phyloP scores from a whole-genome alignment of 495 filamentous ascomycete species.

The Penicillium cinerascens region DNA sequence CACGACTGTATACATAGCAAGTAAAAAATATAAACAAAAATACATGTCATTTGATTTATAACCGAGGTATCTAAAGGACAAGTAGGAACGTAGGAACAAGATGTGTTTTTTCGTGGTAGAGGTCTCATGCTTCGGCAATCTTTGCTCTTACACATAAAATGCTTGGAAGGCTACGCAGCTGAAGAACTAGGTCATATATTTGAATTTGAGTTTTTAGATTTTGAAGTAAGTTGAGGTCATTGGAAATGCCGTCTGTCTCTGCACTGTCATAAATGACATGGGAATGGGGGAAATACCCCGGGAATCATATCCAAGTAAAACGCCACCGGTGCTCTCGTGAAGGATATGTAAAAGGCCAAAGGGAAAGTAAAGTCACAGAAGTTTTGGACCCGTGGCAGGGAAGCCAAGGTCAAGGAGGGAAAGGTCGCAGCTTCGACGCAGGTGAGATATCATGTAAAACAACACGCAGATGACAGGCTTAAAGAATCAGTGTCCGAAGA shows the following conservation, averaged over 20 bases:
- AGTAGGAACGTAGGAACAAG: too few relatives aligned
- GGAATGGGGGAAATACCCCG: constrained; percentile 15
- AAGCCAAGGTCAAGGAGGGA: neutral
- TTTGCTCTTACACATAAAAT: too few relatives aligned
- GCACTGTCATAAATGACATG: constrained; percentile 27
- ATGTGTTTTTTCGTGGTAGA: too few relatives aligned
- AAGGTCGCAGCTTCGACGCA: constrained; percentile 10
- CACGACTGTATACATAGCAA: neutral
- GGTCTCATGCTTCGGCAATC: too few relatives aligned
- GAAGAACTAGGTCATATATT: neutral
- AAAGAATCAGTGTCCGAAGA: constrained; percentile 21
- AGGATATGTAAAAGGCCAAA: constrained; percentile 11
- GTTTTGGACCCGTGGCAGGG: constrained; percentile 12
- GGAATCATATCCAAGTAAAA: constrained; percentile 23
- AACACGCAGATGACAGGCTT: constrained; percentile 22
- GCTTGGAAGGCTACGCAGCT: neutral
- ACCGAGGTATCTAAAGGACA: too few relatives aligned
- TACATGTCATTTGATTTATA: too few relatives aligned
- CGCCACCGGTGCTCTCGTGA: constrained; percentile 26
- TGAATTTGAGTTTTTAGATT: constrained; percentile 11
- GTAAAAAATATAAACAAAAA: too few relatives aligned
- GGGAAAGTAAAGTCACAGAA: constrained; percentile 21
- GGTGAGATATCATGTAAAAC: constrained; percentile 37
- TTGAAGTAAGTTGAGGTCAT: constrained; percentile 12
- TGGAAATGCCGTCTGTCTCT: constrained; percentile 14